Conservation (phyloP, 2,329 filamentous ascomycete species). For the Colletotrichum sp. region DNA sequence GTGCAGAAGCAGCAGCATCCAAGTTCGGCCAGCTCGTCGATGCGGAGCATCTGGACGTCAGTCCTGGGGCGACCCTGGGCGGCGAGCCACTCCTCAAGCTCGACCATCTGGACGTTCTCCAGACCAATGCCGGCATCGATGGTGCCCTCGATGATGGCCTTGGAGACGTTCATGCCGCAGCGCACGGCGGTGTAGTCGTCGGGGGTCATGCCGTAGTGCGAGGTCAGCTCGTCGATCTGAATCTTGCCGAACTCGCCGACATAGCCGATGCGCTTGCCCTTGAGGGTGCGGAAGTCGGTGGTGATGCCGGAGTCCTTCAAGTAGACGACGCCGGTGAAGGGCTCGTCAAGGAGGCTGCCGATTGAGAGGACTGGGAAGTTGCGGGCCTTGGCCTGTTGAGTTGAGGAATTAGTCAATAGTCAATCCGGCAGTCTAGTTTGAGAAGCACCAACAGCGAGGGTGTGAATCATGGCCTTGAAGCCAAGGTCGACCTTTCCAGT, state of each 20-base stretch:
- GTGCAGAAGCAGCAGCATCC: constrained; percentile 87
- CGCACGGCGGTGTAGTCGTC: constrained; percentile 77
- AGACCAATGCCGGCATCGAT: constrained; percentile 80
- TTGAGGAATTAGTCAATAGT: neutral
- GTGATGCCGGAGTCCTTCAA: constrained; percentile 78
- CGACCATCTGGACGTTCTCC: constrained; percentile 85
- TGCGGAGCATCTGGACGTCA: constrained; percentile 81
- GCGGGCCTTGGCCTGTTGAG: constrained; percentile 71
- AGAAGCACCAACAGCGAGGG: constrained; percentile 64
- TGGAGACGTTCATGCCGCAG: constrained; percentile 82
- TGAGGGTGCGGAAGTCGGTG: constrained; percentile 74
- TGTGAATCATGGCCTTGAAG: constrained; percentile 87
- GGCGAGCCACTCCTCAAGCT: constrained; percentile 77
- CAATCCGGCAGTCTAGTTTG: rapidly evolving
- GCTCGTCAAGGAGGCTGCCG: constrained; percentile 78
- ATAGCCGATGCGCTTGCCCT: constrained; percentile 79
- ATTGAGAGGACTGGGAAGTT: constrained; percentile 76
- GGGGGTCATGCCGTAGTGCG: constrained; percentile 77
- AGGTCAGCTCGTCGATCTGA: constrained; percentile 81
- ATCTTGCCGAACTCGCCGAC: constrained; percentile 85
- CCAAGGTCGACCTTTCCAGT: constrained; percentile 78
- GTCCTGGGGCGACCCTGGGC: constrained; percentile 64
- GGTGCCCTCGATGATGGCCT: constrained; percentile 73
- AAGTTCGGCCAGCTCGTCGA: constrained; percentile 79
- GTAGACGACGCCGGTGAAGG: constrained; percentile 81